A percentile compares a stretch with the other conserved stretches of the same genome.
These are phyloP conservation scores for Austroboletus eburneus DNA, from an alignment of 768 basidiomycete species.

Conservation along the genomic window DNA sequence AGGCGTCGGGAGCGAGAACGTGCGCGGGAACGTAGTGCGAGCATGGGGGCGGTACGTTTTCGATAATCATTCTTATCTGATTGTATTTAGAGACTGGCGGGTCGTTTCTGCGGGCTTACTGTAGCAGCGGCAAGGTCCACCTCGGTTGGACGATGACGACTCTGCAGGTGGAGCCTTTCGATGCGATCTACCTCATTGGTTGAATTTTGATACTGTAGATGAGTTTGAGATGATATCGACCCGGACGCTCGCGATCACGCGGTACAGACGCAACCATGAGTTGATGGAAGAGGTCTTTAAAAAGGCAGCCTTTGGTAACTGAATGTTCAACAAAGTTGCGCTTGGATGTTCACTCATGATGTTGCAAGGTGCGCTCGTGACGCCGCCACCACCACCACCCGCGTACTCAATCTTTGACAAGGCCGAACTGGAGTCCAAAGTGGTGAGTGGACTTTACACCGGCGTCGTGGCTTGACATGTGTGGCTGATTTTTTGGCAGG, in stretches of 20 bases:
- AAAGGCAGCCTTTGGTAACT: conserved; percentile 59
- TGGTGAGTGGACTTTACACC: conserved; percentile 35
- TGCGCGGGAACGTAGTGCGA: conserved; percentile 42
- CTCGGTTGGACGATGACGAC: conserved; percentile 52
- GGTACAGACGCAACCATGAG: conserved; percentile 79
- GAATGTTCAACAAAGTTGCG: too few relatives aligned
- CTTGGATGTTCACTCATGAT: not conserved
- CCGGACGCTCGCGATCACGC: conserved; percentile 62
- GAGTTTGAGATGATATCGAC: conserved; percentile 71
- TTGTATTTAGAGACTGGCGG: not conserved
- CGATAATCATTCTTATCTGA: too few relatives aligned
- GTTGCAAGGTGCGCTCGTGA: conserved; percentile 41
- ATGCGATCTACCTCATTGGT: not conserved
- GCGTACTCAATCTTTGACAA: conserved; percentile 62
- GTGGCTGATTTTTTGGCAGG: conserved; percentile 32
- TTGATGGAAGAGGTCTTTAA: conserved; percentile 81
- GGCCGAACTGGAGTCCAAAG: conserved; percentile 51
- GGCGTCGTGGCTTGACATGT: not conserved
- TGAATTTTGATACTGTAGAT: conserved; percentile 32
- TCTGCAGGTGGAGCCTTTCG: conserved; percentile 48
- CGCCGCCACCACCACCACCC: conserved; percentile 37
- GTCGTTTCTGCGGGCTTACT: not conserved
- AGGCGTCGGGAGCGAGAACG: conserved; percentile 59
- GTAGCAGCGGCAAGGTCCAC: conserved; percentile 31
- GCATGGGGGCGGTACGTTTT: conserved; percentile 37